Base-by-base conservation (phyloP, 2,329 filamentous ascomycete species). In the Nakataea oryzae region DNA sequence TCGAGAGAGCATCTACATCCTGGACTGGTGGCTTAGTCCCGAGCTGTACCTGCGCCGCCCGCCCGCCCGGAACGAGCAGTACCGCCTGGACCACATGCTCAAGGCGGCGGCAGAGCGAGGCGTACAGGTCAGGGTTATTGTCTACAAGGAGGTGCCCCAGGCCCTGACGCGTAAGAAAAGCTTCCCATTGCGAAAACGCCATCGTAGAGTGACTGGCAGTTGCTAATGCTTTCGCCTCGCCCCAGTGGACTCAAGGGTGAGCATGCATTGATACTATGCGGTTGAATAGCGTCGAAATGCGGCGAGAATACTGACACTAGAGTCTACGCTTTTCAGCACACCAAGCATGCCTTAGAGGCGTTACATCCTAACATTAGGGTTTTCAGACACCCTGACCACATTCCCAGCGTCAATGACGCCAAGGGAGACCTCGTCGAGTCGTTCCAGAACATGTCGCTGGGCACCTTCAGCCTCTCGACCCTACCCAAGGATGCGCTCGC, bases 11-110 rank as follows among this genome's bases (percentile, higher is more conserved):
- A 88, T 96, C 67, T 93, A 89, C 82, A 96, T 96, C 66, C 77
- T 96, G 56, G 90, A 93, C 71, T 95, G 89, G 91, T 96, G 92
- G 91, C 74, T 96, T 66, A 92, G 87, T 62, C 91, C 93, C 1
- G 93, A 96, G 75, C 78, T 97, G 30, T 96, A 95, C 71, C 81
- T 97, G 41, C 85, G 92, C 67, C 84, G 92, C 28, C 92, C 93
- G 2, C 91, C 91, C 11, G 85, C 89, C 26, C 82, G 84, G 71
- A 92, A 96, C 74, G 87, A 96, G 72, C 80, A 88, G 68, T 96
- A 96, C 72, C 86, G 92, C 7, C 78, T 96, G 54, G 92, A 96
- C 74, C 84, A 86, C 59, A 87, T 96, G 86, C 83, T 96, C 58
- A 82, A 89, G 68, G 87, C 87, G 62, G 92, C 91, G 11, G 91